phyloP scores from a whole-genome alignment of 441 rosid genomes.

The Aleurites moluccanus region DNA sequence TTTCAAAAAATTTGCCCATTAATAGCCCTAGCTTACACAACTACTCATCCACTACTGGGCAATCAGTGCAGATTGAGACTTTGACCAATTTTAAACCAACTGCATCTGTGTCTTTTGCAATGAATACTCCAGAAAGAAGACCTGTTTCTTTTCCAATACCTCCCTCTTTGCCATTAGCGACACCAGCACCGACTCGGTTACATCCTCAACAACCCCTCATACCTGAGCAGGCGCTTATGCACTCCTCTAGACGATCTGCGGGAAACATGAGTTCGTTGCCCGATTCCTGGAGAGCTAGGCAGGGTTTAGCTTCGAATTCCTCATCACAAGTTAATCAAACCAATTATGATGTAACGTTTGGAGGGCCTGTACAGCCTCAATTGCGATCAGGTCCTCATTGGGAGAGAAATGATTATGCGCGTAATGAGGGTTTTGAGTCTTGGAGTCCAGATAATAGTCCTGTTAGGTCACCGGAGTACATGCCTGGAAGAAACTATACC shows the following conservation, averaged over 20 bases:
- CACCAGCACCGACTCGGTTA: conserved; percentile 23
- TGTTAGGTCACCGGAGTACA: conserved; percentile 33
- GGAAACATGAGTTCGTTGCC: conserved; percentile 42
- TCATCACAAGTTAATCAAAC: conserved; percentile 41
- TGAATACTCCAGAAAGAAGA: conserved; percentile 27
- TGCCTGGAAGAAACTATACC: conserved; percentile 38
- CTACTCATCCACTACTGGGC: conserved; percentile 25
- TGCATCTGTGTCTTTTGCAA: conserved; percentile 14
- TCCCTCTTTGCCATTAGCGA: neutral
- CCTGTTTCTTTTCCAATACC: conserved; percentile 27
- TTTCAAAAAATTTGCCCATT: conserved; percentile 22
- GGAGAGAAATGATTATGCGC: conserved; percentile 42
- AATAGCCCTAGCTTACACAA: conserved; percentile 8
- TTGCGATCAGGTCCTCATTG: conserved; percentile 33
- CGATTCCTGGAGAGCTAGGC: conserved; percentile 57
- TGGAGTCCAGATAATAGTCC: conserved; percentile 95
- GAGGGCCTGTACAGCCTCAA: conserved; percentile 36
- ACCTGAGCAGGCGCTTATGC: conserved; percentile 28
- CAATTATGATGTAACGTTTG: conserved; percentile 28
- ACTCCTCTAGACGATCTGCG: conserved; percentile 36
- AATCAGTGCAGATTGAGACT: conserved; percentile 27
- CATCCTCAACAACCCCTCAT: conserved; percentile 33
- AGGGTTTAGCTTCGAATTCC: conserved; percentile 40
- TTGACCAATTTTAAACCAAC: conserved; percentile 20
- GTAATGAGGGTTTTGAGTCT: conserved; percentile 63